phyloP scores from a whole-genome alignment of 2,329 filamentous ascomycete genomes.

The Fusarium napiforme region DNA sequence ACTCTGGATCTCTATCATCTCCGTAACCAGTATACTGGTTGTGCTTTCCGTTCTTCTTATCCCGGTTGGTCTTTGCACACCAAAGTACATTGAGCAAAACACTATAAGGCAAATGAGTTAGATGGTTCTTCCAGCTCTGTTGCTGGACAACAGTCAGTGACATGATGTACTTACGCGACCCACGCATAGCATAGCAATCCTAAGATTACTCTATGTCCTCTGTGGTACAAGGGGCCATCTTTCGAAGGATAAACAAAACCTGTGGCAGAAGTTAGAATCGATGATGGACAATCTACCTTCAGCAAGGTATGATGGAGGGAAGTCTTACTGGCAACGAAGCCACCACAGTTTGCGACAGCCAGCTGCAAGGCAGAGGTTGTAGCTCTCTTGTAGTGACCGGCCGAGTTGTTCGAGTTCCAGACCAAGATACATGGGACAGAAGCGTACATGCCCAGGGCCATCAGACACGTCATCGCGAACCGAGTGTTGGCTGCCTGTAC shows the following conservation, averaged over 20 bases:
- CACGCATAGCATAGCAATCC: neutral
- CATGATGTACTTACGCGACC: neutral
- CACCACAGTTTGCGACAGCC: constrained; percentile 1
- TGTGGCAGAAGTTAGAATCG: neutral
- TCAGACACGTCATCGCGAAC: constrained; percentile 75
- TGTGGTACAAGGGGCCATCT: neutral
- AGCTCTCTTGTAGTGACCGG: constrained; percentile 76
- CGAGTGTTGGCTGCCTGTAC: constrained; percentile 53
- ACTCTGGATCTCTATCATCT: constrained; percentile 2
- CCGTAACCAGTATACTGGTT: neutral
- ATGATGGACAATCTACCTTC: neutral
- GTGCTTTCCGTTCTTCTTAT: neutral
- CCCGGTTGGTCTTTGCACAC: neutral
- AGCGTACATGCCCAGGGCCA: constrained; percentile 72
- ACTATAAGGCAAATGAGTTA: neutral
- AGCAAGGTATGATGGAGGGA: neutral
- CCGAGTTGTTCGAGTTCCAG: constrained; percentile 75
- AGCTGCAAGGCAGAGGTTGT: constrained; percentile 64
- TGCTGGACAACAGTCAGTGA: neutral
- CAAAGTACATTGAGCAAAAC: neutral
- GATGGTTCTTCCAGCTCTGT: too few species aligned
- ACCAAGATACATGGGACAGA: constrained; percentile 71
- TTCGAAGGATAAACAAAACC: neutral
- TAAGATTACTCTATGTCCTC: neutral
- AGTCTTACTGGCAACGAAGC: neutral